Base-by-base conservation (phyloP, 768 basidiomycete species). In the Trametes sanguinea region DNA sequence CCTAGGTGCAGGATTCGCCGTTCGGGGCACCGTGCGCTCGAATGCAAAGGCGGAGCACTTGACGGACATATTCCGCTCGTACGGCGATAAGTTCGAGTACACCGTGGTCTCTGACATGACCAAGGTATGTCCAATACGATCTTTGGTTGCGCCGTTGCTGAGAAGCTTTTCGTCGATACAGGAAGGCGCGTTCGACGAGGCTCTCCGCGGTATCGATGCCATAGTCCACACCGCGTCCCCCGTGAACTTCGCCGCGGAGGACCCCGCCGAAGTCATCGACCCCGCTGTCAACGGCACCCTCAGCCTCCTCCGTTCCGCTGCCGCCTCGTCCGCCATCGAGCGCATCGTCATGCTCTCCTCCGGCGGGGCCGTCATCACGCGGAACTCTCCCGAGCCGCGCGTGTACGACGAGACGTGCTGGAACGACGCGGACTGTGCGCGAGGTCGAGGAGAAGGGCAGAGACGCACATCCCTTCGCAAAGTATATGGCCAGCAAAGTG, bases 21-120 rank as follows among this genome's bases (percentile, higher is more conserved):
- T 88, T 27, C 81, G 86, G 6, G 88, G 86, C 0, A 85, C 88
- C 0, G 88, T 88, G 6, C 82, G 91, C 10, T 82, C 83, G 1
- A 65, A 67, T 2, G 74, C 75, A 9, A 92, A 91, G 70, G 85
- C 82, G 2, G 73, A 80, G 1, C 81, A 83, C 65, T 73, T 92
- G 60, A 72, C 75, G 55, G 76, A 85, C 22, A 63, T 78, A 53
- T 87, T 89, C 71, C 74, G 77, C 6, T 68, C 73, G 0, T 80
- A 81, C 58, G 85, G 81, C 0, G 81, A 82, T 58, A 80, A 76
- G 45, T 83, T 91, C 61, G 84, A 88, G 63, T 72, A 85, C 44
- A 82, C 82, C n/a, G 74, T 90, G n/a, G 89, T 93, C 0, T 78
- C 83, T 45, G 90, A 94, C 67, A 87, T 93, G 59, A 76, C 76